Conservation (phyloP, 2,329 filamentous ascomycete genomes). For the Aspergillus japonicus region DNA sequence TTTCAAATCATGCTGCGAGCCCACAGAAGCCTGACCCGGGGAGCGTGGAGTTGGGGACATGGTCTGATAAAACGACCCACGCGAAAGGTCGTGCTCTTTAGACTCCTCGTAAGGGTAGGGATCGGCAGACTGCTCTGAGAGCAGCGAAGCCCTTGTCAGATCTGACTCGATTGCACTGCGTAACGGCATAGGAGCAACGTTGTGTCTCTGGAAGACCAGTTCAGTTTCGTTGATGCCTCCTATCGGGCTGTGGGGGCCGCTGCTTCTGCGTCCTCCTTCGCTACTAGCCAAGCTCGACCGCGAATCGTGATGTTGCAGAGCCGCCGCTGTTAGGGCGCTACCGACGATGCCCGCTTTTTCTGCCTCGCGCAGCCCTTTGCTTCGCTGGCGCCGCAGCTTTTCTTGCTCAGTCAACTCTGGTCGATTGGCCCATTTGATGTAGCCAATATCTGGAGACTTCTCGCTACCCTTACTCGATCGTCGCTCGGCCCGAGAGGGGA, state of each 20-base stretch:
- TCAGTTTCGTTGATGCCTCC: slow-evolving; percentile 58
- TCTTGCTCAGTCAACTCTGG: slow-evolving; percentile 53
- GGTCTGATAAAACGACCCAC: slow-evolving; percentile 54
- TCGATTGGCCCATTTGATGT: slow-evolving; percentile 46
- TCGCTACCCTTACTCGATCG: slow-evolving; percentile 53
- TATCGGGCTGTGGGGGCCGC: slow-evolving; percentile 25
- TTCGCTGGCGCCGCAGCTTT: slow-evolving; percentile 53
- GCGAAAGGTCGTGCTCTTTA: slow-evolving; percentile 63
- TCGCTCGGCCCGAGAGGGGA: slow-evolving; percentile 52
- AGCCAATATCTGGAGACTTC: slow-evolving; percentile 46
- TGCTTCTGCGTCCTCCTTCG: slow-evolving; percentile 43
- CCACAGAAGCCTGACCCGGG: slow-evolving; percentile 53
- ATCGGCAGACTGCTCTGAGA: slow-evolving; percentile 75
- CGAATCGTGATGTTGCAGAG: slow-evolving; percentile 65
- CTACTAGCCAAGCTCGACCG: slow-evolving; percentile 54
- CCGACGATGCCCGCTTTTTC: slow-evolving; percentile 57
- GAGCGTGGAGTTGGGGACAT: slow-evolving; percentile 63
- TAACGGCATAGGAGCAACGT: slow-evolving; percentile 80
- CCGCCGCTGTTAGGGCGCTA: slow-evolving; percentile 61
- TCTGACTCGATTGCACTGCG: slow-evolving; percentile 86
- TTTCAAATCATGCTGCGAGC: slow-evolving; percentile 57
- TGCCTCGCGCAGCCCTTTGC: slow-evolving; percentile 55
- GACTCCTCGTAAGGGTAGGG: slow-evolving; percentile 64
- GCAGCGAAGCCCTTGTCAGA: slow-evolving; percentile 79
- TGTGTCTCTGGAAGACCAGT: slow-evolving; percentile 52